These are phyloP conservation scores for Xylaria sp. DNA, from an alignment of 2,329 filamentous ascomycete species.

Conservation along the genomic window DNA sequence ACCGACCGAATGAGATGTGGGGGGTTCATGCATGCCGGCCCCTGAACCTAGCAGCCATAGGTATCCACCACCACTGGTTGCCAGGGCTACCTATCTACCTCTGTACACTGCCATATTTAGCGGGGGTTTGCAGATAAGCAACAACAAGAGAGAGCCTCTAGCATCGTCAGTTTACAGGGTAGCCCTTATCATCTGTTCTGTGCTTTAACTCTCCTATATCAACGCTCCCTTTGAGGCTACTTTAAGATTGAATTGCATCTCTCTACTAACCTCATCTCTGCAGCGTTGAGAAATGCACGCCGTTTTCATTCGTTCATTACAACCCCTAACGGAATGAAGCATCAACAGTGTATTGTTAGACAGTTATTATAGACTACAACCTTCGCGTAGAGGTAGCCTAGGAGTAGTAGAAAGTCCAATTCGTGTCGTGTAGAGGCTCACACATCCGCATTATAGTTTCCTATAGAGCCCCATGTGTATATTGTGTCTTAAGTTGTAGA, in stretches of 20 bases:
- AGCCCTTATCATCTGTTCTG: not conserved
- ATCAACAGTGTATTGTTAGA: too few relatives aligned
- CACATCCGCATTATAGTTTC: not conserved
- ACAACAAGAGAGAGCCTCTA: too few relatives aligned
- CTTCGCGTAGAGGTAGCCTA: too few relatives aligned
- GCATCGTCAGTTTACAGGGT: not conserved
- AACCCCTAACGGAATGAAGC: too few relatives aligned
- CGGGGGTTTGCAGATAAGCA: constrained; percentile 5
- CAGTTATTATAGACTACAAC: too few relatives aligned
- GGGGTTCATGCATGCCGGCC: constrained; percentile 30
- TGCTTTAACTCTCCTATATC: too few relatives aligned
- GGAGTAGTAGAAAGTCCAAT: not conserved
- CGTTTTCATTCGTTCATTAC: too few relatives aligned
- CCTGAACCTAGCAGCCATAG: constrained; percentile 32
- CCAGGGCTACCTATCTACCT: constrained; percentile 17
- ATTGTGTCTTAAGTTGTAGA: not conserved
- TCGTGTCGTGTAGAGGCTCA: not conserved
- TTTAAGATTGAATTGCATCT: too few relatives aligned
- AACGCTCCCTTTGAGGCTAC: too few relatives aligned
- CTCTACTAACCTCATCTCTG: too few relatives aligned
- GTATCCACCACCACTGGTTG: constrained; percentile 20
- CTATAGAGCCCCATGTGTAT: too few relatives aligned
- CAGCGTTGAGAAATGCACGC: too few relatives aligned
- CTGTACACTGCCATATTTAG: not conserved
- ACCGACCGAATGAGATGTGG: constrained; percentile 28